phyloP scores from a whole-genome alignment of 2,329 filamentous ascomycete species.

The Dactylonectria estremocensis region DNA sequence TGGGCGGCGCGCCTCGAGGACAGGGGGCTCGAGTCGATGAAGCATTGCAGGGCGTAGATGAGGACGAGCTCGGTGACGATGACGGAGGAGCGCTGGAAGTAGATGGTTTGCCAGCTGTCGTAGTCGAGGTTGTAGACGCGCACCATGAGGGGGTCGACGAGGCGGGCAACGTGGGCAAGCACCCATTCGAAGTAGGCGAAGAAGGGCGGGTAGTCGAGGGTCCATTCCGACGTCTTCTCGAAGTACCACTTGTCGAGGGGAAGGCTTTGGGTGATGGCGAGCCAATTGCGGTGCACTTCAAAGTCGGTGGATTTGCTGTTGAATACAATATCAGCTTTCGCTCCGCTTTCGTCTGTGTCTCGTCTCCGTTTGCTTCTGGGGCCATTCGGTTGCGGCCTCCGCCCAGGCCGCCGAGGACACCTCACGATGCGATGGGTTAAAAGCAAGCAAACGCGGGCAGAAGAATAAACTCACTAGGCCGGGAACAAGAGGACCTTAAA shows the following conservation, averaged over 20 bases:
- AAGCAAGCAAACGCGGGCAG: constrained; percentile 18
- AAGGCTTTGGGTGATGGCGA: constrained; percentile 93
- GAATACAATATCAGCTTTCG: constrained; percentile 8
- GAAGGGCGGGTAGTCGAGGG: constrained; percentile 97
- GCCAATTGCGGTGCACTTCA: constrained; percentile 98
- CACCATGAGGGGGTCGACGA: constrained; percentile 87
- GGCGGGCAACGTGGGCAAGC: constrained; percentile 84
- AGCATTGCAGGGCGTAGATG: constrained; percentile 86
- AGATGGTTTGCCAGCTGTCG: constrained; percentile 93
- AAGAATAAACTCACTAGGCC: constrained; percentile 80
- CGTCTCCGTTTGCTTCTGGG: background rate
- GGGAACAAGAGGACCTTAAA: constrained; percentile 95
- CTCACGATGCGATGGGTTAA: background rate
- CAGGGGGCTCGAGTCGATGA: constrained; percentile 79
- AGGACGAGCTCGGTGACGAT: constrained; percentile 88
- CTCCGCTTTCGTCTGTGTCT: background rate
- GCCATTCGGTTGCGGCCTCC: background rate
- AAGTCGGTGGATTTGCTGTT: constrained; percentile 97
- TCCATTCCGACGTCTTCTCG: constrained; percentile 99
- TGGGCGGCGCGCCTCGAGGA: constrained; percentile 83
- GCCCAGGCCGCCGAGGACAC: background rate
- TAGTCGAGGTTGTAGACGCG: constrained; percentile 85
- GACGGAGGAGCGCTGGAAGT: constrained; percentile 93
- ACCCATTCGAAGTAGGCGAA: constrained; percentile 98
- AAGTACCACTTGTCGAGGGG: constrained; percentile 94